Evolutionary conservation across 495 filamentous ascomycete genomes (phyloP).

Genomic region (Lasiosphaeria hispida): DNA sequence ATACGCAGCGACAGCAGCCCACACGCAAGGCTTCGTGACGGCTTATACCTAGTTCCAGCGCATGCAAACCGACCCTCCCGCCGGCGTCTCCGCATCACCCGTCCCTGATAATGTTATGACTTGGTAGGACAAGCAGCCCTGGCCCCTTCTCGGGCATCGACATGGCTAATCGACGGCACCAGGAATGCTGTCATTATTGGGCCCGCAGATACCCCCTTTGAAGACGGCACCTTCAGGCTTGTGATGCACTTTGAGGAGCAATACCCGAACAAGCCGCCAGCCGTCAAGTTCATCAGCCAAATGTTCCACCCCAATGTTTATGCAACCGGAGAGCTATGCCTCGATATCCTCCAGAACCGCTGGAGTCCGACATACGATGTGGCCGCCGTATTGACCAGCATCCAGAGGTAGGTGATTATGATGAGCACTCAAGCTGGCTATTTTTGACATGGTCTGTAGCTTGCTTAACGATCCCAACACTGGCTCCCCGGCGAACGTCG

Average conservation of each 20-base stretch:
- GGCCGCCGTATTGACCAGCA: constrained; percentile 92
- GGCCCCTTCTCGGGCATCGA: not conserved
- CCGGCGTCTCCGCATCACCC: constrained; percentile 93
- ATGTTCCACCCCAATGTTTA: constrained; percentile 99
- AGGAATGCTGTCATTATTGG: constrained; percentile 99
- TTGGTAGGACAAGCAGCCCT: constrained; percentile 59
- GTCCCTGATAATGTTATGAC: constrained; percentile 99
- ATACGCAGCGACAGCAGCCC: not conserved
- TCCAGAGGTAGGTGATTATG: constrained; percentile 71
- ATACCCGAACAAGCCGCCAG: constrained; percentile 96
- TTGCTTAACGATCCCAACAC: constrained; percentile 98
- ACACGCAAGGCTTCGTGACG: constrained; percentile 6
- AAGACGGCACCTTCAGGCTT: constrained; percentile 95
- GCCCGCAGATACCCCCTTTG: constrained; percentile 94
- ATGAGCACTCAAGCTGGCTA: not conserved
- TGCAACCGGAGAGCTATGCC: constrained; percentile 90
- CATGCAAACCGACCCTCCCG: constrained; percentile 98
- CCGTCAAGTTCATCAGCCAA: constrained; percentile 95
- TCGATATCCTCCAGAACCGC: constrained; percentile 96
- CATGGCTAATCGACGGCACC: constrained; percentile 7
- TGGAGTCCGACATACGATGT: constrained; percentile 99
- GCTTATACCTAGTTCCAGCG: constrained; percentile 56
- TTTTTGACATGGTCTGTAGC: constrained; percentile 47
- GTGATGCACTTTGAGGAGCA: constrained; percentile 99
- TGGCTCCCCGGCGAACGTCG: constrained; percentile 93